Percentiles rank a stretch among this genome's conserved stretches.
phyloP scores from a whole-genome alignment of 83 land plant genomes.

The Picea engelmannii region DNA sequence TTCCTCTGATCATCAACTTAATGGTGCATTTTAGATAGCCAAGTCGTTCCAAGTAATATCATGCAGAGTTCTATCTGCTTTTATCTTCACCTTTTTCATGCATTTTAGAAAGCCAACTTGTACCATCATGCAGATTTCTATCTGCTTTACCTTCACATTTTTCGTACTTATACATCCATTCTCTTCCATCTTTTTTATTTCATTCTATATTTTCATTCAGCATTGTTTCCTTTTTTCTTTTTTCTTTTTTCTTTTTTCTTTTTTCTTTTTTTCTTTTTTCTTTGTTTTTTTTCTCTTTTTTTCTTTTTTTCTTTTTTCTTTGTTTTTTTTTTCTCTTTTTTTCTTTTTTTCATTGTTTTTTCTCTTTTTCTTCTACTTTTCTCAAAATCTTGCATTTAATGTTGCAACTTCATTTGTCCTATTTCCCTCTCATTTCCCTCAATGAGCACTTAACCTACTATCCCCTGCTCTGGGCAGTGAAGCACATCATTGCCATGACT shows the following conservation, averaged over 20 bases:
- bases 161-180: background rate
- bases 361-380: constrained; percentile 8
- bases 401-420: constrained; percentile 9
- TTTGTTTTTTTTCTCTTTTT: constrained; percentile 5
- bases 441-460: background rate
- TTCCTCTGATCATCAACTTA: constrained; percentile 1
- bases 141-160: constrained; percentile 2
- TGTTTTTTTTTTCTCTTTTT: constrained; percentile 6
- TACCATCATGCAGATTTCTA: background rate
- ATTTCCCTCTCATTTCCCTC: constrained; percentile 13
- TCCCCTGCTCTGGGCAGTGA: background rate
- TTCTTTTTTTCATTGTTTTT: background rate
- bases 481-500: constrained; percentile 9
- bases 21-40: background rate
- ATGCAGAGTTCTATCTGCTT: constrained; percentile 5
- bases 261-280: constrained; percentile 1
- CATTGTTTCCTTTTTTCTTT: constrained; percentile 5
- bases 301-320: background rate
- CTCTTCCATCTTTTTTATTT: background rate
- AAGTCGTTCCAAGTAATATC: background rate
- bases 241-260: background rate
- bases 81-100: background rate
- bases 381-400: background rate
- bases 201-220: constrained; percentile 1
- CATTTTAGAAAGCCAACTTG: background rate